phyloP scores from a whole-genome alignment of 2,329 filamentous ascomycete species.

The Penicillium sp. region DNA sequence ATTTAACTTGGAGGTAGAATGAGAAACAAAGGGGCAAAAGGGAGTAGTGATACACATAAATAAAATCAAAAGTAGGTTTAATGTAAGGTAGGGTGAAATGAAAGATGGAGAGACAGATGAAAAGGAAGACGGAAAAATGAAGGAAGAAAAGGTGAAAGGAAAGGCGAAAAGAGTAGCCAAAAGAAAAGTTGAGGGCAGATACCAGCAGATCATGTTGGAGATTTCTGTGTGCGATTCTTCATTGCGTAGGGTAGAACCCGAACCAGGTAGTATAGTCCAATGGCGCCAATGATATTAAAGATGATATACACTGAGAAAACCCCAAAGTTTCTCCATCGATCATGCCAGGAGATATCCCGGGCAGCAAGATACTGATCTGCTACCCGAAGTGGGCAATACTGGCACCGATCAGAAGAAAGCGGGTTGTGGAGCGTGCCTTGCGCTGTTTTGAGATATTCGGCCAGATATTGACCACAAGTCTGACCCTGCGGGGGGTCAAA shows the following conservation, averaged over 20 bases:
- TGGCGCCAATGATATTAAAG: not conserved
- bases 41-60: not conserved
- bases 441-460: conserved; percentile 3
- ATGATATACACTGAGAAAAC: not conserved
- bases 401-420: not conserved
- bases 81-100: not conserved
- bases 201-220: not conserved
- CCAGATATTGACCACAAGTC: conserved; percentile 10
- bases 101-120: too few relatives aligned
- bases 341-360: not conserved
- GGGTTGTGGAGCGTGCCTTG: conserved; percentile 8
- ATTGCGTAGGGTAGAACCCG: not conserved
- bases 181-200: not conserved
- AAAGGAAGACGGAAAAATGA: too few relatives aligned
- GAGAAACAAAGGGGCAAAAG: not conserved
- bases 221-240: not conserved
- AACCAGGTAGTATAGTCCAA: not conserved
- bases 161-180: not conserved
- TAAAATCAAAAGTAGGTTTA: not conserved
- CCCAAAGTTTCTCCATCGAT: not conserved
- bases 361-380: not conserved
- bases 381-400: not conserved
- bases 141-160: not conserved
- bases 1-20: too few relatives aligned
- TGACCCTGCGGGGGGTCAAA: conserved; percentile 9